Evolutionary conservation across 2,329 filamentous ascomycete species (phyloP), one percentile per base, ranked within the genome.

Genomic region (Akanthomyces uredinophilus): DNA sequence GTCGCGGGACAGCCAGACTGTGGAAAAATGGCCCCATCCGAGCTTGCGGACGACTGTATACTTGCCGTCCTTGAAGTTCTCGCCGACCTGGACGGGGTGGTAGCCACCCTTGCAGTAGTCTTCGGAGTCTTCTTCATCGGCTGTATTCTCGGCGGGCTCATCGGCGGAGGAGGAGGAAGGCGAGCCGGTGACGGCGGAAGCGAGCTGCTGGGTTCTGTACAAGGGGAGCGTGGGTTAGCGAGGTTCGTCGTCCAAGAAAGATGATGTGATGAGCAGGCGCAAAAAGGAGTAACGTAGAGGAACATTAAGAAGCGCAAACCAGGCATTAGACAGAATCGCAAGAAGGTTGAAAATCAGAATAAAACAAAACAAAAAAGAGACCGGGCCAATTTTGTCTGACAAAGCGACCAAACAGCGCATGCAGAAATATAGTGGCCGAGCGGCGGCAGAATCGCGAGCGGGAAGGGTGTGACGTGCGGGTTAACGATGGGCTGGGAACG

Each of bases 41-140:
- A 98, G 83, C 81, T 98, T 98, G 78, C 93, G 90, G 75, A 98
- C 90, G 63, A 98, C 88, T 18, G 93, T 95, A 78, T 99, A 99
- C 79, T 91, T 94, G 69, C 92, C 93, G 74, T 98, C 92, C 75
- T 98, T 98, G 84, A 97, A 98, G 72, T 92, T 90, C 79, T 99
- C 95, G 70, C 95, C 95, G 64, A 98, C 89, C 70, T 87, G 84
- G 55, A 99, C 95, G 3, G 95, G 95, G 73, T 99, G 95, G 77
- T 98, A 99, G 64, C 95, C 95, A 71, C 95, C 95, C 79, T 98
- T 98, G 85, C 94, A 97, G 81, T 99, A 99, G 77, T 99, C 95
- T 78, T 98, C 94, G 53, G 92, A 96, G 77, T 99, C 95, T 78
- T 99, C 95, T 79, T 99, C 95, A 74, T 98, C 95, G 72, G 93